Conservation (phyloP, 2,329 filamentous ascomycete species). For the Lizonia empirigonia region DNA sequence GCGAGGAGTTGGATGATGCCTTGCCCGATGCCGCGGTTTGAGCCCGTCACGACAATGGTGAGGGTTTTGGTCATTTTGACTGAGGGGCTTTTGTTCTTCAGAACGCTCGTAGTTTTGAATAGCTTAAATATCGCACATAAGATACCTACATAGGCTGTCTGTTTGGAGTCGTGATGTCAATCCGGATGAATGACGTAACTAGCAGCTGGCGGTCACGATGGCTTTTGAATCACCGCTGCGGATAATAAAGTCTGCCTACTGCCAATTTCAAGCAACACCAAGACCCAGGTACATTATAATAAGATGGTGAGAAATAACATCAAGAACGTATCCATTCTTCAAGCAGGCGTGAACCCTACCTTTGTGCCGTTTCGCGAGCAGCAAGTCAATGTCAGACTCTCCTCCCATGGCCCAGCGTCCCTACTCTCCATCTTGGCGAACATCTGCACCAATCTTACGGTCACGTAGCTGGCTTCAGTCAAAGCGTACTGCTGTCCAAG, state of each 20-base stretch:
- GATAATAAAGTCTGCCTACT: too few species aligned
- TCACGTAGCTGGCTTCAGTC: conserved; percentile 45
- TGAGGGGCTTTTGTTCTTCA: too few species aligned
- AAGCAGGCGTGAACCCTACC: conserved; percentile 38
- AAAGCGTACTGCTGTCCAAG: conserved; percentile 47
- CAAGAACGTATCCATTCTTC: not conserved
- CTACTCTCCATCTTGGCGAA: conserved; percentile 39
- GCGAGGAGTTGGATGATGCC: conserved; percentile 30
- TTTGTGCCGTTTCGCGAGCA: conserved; percentile 36
- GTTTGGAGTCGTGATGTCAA: conserved; percentile 15
- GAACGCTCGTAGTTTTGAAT: not conserved
- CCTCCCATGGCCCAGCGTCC: conserved; percentile 38
- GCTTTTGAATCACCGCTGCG: too few species aligned
- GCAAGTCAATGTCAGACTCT: conserved; percentile 39
- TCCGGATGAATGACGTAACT: conserved; percentile 8
- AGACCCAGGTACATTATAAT: too few species aligned
- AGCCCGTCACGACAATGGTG: conserved; percentile 30
- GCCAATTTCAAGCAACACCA: too few species aligned
- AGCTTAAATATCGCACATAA: not conserved
- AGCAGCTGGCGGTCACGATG: not conserved
- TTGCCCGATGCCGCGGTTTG: conserved; percentile 31
- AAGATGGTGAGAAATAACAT: not conserved
- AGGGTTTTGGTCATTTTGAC: conserved; percentile 21
- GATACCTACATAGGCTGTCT: not conserved
- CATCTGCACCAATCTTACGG: conserved; percentile 40